phyloP scores from a whole-genome alignment of 768 basidiomycete species.

The Leccinum obscurum region DNA sequence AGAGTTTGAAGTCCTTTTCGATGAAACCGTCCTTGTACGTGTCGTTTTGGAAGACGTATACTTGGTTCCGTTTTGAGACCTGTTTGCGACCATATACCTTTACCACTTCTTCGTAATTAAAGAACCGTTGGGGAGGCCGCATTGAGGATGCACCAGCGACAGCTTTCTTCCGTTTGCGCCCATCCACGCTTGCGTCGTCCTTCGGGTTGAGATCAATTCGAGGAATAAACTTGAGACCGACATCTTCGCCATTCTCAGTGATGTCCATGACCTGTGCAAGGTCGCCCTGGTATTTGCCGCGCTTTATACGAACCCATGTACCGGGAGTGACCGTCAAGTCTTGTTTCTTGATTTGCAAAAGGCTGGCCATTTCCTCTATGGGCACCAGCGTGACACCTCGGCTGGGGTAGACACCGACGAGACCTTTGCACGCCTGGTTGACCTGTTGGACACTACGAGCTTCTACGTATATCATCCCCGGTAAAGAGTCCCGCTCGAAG shows the following conservation, averaged over 20 bases:
- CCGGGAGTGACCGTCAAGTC: constrained; percentile 81
- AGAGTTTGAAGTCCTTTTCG: constrained; percentile 92
- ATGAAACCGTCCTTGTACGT: constrained; percentile 94
- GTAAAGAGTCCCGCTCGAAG: constrained; percentile 93
- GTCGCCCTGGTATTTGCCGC: constrained; percentile 93
- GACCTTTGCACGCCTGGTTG: constrained; percentile 78
- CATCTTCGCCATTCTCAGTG: constrained; percentile 90
- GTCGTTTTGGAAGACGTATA: constrained; percentile 88
- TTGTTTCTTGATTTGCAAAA: constrained; percentile 95
- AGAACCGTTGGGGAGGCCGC: constrained; percentile 88
- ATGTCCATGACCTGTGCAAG: constrained; percentile 94
- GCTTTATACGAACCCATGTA: constrained; percentile 93
- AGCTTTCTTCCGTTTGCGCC: constrained; percentile 78
- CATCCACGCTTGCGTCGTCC: constrained; percentile 67
- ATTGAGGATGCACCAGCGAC: constrained; percentile 49
- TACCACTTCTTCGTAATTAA: constrained; percentile 90
- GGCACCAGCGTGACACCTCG: constrained; percentile 85
- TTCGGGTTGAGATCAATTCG: constrained; percentile 94
- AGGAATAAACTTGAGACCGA: constrained; percentile 93
- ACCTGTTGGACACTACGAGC: constrained; percentile 88
- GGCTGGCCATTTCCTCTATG: constrained; percentile 96
- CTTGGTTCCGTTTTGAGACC: constrained; percentile 71
- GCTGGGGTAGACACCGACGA: constrained; percentile 88
- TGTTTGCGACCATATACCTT: constrained; percentile 81
- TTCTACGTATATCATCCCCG: constrained; percentile 97